Evolutionary conservation across 169 alveolate genomes (phyloP).

Genomic region (Plasmodium malariae): DNA sequence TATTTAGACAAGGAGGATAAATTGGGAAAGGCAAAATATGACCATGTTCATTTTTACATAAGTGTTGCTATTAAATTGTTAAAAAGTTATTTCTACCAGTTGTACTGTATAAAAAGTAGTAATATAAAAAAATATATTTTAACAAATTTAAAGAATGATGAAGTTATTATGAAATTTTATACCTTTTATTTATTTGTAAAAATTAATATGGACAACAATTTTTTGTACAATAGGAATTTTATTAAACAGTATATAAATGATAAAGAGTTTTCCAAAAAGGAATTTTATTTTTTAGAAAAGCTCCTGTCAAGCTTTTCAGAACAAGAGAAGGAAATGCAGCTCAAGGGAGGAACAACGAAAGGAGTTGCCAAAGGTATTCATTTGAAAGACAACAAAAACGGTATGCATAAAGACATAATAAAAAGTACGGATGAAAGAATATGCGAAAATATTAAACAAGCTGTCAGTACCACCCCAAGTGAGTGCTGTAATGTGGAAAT

Average conservation of each 20-base stretch:
- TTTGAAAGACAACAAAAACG: too few relatives aligned
- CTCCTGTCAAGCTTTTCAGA: constrained; percentile 6
- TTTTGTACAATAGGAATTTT: constrained; percentile 23
- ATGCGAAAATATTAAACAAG: constrained; percentile 11
- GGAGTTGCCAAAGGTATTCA: too few relatives aligned
- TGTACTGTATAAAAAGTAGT: constrained; percentile 22
- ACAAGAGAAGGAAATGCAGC: background rate
- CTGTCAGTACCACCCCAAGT: background rate
- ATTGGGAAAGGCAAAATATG: background rate
- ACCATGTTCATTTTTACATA: constrained; percentile 30
- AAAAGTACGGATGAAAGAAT: too few relatives aligned
- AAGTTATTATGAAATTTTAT: constrained; percentile 57
- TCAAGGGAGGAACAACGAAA: background rate
- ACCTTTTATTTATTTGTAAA: constrained; percentile 64
- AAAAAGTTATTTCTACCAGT: constrained; percentile 36
- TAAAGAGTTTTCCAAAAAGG: constrained; percentile 19
- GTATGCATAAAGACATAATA: too few relatives aligned
- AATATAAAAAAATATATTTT: constrained; percentile 36
- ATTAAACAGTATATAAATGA: constrained; percentile 20
- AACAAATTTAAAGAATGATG: constrained; percentile 13
- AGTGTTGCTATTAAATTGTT: constrained; percentile 16
- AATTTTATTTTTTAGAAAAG: constrained; percentile 35
- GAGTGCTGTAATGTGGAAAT: background rate
- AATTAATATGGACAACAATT: background rate
- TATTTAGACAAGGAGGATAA: background rate